Conservation (phyloP, 2,329 filamentous ascomycete genomes). For the Arthrobotrys iridis region DNA sequence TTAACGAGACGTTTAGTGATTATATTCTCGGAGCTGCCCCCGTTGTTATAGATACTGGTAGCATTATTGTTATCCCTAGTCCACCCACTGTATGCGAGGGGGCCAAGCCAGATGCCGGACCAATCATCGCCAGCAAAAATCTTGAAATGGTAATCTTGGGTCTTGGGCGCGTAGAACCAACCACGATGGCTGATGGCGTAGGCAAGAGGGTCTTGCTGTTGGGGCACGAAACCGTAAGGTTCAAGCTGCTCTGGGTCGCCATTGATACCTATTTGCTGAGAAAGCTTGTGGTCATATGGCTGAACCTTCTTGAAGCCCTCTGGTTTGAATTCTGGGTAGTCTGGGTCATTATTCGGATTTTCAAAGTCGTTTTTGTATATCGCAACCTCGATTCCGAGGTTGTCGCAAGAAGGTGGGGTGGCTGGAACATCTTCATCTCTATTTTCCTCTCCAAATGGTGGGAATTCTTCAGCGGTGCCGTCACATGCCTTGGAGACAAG, state of each 20-base stretch:
- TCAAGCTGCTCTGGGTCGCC: not conserved
- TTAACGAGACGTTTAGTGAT: not conserved
- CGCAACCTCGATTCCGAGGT: slow-evolving; percentile 6
- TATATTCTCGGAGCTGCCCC: not conserved
- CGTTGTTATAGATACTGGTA: not conserved
- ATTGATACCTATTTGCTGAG: not conserved
- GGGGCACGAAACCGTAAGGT: not conserved
- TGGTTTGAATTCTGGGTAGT: slow-evolving; percentile 6
- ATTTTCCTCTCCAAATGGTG: slow-evolving; percentile 3
- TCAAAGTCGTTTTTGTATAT: slow-evolving; percentile 11
- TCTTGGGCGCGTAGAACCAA: slow-evolving; percentile 17
- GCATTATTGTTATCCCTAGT: not conserved
- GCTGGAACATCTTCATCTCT: not conserved
- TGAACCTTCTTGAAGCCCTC: not conserved
- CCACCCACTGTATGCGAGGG: not conserved
- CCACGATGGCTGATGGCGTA: slow-evolving; percentile 3
- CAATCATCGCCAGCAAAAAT: slow-evolving; percentile 7
- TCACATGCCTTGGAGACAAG: not conserved
- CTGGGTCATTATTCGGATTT: not conserved
- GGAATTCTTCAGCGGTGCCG: not conserved
- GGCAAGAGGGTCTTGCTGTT: not conserved
- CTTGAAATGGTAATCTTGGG: slow-evolving; percentile 1
- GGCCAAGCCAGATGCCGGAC: slow-evolving; percentile 7
- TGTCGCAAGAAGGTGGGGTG: not conserved
- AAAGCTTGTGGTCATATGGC: not conserved